Conservation (phyloP, 768 basidiomycete species). For the Ephemerocybe angulata region DNA sequence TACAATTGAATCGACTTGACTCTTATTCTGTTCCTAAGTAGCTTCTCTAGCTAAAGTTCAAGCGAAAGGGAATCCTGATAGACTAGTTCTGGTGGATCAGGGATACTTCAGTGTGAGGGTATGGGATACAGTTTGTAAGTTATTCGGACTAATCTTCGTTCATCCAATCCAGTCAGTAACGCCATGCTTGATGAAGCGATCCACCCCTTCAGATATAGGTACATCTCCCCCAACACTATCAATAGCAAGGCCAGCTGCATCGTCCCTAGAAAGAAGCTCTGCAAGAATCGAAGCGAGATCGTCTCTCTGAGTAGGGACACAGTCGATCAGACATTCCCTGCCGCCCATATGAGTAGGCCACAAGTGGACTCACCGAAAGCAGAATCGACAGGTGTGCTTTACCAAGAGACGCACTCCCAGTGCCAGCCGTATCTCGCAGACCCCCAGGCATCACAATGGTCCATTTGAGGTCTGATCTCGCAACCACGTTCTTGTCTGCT, state of each 20-base stretch:
- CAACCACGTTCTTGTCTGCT: conserved; percentile 43
- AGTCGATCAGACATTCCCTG: background rate
- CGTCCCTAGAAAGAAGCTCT: conserved; percentile 44
- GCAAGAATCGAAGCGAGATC: conserved; percentile 52
- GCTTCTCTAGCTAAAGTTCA: too few relatives aligned
- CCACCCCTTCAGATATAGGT: conserved; percentile 43
- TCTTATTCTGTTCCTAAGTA: too few relatives aligned
- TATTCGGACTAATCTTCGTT: background rate
- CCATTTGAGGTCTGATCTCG: conserved; percentile 60
- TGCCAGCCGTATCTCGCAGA: conserved; percentile 46
- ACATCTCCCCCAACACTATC: conserved; percentile 55
- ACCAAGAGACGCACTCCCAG: conserved; percentile 50
- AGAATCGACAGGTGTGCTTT: conserved; percentile 41
- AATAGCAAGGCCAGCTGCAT: conserved; percentile 53
- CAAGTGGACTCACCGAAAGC: conserved; percentile 41
- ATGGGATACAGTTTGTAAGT: too few relatives aligned
- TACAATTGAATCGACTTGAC: too few relatives aligned
- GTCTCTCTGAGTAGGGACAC: conserved; percentile 37
- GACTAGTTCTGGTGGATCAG: too few relatives aligned
- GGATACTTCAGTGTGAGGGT: too few relatives aligned
- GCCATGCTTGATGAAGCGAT: conserved; percentile 47
- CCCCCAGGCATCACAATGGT: conserved; percentile 61
- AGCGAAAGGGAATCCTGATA: too few relatives aligned
- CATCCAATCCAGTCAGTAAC: conserved; percentile 40
- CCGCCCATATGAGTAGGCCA: background rate